Evolutionary conservation across 2,329 filamentous ascomycete species (phyloP), one percentile per base, ranked within the genome.

Genomic region (Aspergillus ochraceoroseus): DNA sequence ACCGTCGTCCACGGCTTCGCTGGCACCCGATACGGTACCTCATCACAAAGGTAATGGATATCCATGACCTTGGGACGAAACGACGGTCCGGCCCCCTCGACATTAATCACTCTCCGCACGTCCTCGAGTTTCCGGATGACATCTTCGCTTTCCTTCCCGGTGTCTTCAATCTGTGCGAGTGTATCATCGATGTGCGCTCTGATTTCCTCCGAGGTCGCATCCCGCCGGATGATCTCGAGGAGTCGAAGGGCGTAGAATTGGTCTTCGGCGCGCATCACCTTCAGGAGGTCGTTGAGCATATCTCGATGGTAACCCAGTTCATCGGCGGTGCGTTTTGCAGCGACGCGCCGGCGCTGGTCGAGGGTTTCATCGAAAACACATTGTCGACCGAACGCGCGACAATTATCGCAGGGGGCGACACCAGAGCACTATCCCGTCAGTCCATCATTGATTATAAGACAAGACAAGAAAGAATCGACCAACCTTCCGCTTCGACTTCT

Each of bases 1-100:
- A 94, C 85, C 8, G 71, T 77, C 1, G 88, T 92, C 89, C 89
- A 95, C 6, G 89, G 63, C 34, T 47, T 41, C 7, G 62, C 63
- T 4, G 63, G 63, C 1, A 66, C 62, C 14, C 52, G 48, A 19
- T 56, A 52, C 5, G 62, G 62, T 18, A 61, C 55, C 27, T 61
- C 59, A 22, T 63, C 58, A 33, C 63, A 66, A 12, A 66, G 52
- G 32, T 58, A 66, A 47, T 65, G 57, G 4, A 66, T 62, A 48
- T 66, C 63, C 63, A 66, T 66, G n/a, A 66, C 63, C 37, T 64
- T 61, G 2, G 60, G 53, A 4, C 62, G 54, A 42, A 64, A 62
- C 0, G 58, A 51, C 2, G 62, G 62, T 2, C 47, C 51, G 1
- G 57, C 46, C 1, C 58, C 58, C 32, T 65, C 58, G 9, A 62